Evolutionary conservation across 1,139 yeast genomes (phyloP).

Genomic region (Taphrina confusa): DNA sequence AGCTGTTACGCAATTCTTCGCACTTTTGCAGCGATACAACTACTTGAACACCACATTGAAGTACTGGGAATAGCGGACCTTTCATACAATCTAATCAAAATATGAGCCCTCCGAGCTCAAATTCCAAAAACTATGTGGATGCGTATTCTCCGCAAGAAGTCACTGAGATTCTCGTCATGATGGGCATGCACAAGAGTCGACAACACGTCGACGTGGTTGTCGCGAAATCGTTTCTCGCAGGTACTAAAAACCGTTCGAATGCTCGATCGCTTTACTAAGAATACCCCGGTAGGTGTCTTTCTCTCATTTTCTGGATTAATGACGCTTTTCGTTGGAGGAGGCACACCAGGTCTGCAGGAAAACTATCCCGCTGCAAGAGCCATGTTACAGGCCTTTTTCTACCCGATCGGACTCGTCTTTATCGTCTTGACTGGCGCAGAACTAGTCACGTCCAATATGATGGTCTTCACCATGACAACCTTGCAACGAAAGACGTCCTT

Average conservation of each 20-base stretch:
- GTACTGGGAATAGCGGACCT: too few relatives aligned
- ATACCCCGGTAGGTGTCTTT: constrained; percentile 59
- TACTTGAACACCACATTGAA: too few relatives aligned
- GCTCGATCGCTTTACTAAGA: too few relatives aligned
- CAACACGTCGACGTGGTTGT: constrained; percentile 38
- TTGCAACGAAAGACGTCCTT: constrained; percentile 38
- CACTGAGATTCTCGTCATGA: constrained; percentile 36
- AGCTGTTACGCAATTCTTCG: too few relatives aligned
- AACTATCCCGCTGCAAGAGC: constrained; percentile 58
- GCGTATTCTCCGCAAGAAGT: constrained; percentile 38
- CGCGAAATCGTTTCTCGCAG: constrained; percentile 57
- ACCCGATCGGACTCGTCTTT: constrained; percentile 40
- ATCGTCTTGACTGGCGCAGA: constrained; percentile 41
- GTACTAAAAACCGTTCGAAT: too few relatives aligned
- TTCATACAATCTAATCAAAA: too few relatives aligned
- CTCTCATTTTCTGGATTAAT: constrained; percentile 76
- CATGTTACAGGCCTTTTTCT: constrained; percentile 38
- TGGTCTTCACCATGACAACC: constrained; percentile 38
- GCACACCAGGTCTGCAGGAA: constrained; percentile 51
- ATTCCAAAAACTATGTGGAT: neutral
- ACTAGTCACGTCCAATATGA: constrained; percentile 39
- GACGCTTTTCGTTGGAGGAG: constrained; percentile 58
- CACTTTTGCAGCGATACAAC: too few relatives aligned
- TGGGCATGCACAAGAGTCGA: constrained; percentile 39
- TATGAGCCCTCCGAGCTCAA: constrained; percentile 4